phyloP scores from a whole-genome alignment of 257 asterid species.

The Eustoma russellianum region DNA sequence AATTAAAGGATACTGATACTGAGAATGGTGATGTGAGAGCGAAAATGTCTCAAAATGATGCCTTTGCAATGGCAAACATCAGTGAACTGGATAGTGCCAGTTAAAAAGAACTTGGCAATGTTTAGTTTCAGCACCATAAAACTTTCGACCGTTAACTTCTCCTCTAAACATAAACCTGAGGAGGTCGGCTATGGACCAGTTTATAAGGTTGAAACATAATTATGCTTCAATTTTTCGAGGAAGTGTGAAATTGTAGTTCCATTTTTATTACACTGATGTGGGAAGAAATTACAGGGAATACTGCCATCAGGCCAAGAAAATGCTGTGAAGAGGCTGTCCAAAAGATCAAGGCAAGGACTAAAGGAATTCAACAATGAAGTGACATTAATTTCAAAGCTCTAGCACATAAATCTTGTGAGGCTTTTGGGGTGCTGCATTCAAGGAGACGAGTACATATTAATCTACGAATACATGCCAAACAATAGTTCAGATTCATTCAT shows the following conservation, averaged over 20 bases:
- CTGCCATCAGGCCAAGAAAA: slow-evolving; percentile 2
- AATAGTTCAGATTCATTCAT: slow-evolving; percentile 7
- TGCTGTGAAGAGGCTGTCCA: slow-evolving; percentile 13
- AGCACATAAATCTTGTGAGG: slow-evolving; percentile 28
- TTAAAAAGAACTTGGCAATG: slow-evolving; percentile 1
- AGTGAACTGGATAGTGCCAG: neutral
- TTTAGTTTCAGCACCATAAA: slow-evolving; percentile 1
- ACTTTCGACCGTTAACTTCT: neutral
- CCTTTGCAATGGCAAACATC: neutral
- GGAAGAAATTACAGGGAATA: slow-evolving; percentile 1
- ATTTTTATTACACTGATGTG: neutral
- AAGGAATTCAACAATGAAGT: slow-evolving; percentile 26
- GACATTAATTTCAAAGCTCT: slow-evolving; percentile 22
- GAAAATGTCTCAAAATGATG: neutral
- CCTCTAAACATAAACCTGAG: neutral
- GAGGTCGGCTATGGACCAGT: slow-evolving; percentile 9
- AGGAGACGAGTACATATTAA: slow-evolving; percentile 20
- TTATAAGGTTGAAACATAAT: neutral
- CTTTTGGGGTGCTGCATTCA: slow-evolving; percentile 22
- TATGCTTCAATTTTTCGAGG: neutral
- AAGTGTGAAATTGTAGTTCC: neutral
- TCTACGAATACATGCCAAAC: slow-evolving; percentile 21
- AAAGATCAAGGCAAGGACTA: slow-evolving; percentile 17
- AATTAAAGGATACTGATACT: no score
- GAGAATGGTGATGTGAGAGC: neutral